Conservation (phyloP, 2,329 filamentous ascomycete species). For the Chrysosporium queenslandicum region DNA sequence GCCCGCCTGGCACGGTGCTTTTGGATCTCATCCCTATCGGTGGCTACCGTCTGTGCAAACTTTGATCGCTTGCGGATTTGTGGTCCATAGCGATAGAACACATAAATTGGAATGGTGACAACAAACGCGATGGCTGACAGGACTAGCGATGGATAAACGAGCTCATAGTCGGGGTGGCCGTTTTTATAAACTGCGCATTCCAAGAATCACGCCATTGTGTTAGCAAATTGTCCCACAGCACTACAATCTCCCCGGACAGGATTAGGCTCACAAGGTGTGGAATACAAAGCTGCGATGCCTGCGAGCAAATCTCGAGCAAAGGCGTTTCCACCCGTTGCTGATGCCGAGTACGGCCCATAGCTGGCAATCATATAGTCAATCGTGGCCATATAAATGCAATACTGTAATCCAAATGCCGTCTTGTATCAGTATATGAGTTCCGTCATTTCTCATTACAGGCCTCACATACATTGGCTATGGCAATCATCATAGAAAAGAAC, state of each 20-base stretch:
- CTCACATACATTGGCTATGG: conserved; percentile 51
- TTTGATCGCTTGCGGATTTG: conserved; percentile 48
- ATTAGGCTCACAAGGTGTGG: conserved; percentile 39
- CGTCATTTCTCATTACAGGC: no score
- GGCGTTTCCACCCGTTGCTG: conserved; percentile 56
- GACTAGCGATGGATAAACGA: conserved; percentile 51
- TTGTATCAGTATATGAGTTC: no score
- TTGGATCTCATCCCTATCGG: conserved; percentile 25
- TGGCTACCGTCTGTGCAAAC: conserved; percentile 53
- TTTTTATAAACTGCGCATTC: conserved; percentile 34
- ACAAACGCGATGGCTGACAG: conserved; percentile 51
- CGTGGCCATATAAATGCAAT: conserved; percentile 51
- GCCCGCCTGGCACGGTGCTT: conserved; percentile 10
- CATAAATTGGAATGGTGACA: conserved; percentile 53
- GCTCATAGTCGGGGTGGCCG: conserved; percentile 42
- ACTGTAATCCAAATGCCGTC: conserved; percentile 18
- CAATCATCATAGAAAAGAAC: conserved; percentile 50
- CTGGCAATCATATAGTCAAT: conserved; percentile 60
- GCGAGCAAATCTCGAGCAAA: conserved; percentile 55
- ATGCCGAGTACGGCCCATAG: conserved; percentile 55
- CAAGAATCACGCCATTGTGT: not conserved
- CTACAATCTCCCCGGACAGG: no score
- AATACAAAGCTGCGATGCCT: conserved; percentile 51
- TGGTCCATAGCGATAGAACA: conserved; percentile 56
- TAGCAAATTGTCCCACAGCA: not conserved